These are phyloP conservation scores for Claviceps purpurea DNA, from an alignment of 2,329 filamentous ascomycete species.

Conservation along the genomic window DNA sequence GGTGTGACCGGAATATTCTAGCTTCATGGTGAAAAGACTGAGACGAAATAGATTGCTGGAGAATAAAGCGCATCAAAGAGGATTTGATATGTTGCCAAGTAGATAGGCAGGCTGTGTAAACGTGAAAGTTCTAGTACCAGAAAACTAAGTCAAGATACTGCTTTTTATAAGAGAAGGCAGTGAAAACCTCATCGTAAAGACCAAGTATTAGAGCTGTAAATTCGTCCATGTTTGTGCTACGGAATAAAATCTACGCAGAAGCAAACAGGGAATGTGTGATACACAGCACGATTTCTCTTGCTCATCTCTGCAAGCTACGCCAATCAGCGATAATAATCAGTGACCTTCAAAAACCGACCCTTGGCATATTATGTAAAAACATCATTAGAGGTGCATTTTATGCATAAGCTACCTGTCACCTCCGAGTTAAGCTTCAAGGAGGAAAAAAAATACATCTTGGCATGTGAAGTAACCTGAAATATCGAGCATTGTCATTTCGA, in stretches of 20 bases:
- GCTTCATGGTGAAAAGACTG: neutral
- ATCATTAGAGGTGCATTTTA: neutral
- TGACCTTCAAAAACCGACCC: neutral
- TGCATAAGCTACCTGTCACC: neutral
- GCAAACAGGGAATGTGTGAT: neutral
- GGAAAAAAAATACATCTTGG: neutral
- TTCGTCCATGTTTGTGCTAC: neutral
- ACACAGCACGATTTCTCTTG: neutral
- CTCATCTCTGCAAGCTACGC: neutral
- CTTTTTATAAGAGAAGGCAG: neutral
- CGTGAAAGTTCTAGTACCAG: too few species aligned
- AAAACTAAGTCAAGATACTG: too few species aligned
- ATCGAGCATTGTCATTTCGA: too few species aligned
- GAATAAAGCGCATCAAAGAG: neutral
- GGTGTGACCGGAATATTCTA: neutral
- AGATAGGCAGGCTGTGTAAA: neutral
- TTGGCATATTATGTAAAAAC: constrained; percentile 1
- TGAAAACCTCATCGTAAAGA: too few species aligned
- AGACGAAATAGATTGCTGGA: neutral
- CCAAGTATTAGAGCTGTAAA: neutral
- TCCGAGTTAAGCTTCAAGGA: neutral
- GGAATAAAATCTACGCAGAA: neutral
- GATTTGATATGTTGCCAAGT: neutral
- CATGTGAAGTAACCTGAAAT: neutral
- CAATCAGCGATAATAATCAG: neutral